Percentiles rank a stretch among this genome's conserved stretches.
phyloP scores from a whole-genome alignment of 371 early-diverging fungal species.

The Lichtheimia corymbifera region DNA sequence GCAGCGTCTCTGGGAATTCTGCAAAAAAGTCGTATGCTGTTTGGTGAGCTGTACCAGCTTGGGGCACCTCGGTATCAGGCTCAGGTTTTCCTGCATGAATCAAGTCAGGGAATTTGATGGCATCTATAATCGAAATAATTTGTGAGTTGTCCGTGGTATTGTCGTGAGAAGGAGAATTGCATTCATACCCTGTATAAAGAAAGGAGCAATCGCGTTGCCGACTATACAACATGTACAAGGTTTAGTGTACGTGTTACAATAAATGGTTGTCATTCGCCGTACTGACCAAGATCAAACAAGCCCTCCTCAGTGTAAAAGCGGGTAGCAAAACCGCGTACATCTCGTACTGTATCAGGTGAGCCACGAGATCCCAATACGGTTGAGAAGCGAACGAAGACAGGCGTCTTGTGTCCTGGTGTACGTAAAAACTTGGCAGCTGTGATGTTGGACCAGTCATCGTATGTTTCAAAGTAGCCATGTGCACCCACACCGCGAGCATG shows the following conservation, averaged over 20 bases:
- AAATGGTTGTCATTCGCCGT: not conserved
- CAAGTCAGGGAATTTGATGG: conserved; percentile 50
- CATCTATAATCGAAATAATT: conserved; percentile 12
- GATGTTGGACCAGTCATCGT: conserved; percentile 36
- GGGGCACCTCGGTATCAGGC: conserved; percentile 46
- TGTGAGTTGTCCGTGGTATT: too few relatives aligned
- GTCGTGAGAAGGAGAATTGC: too few relatives aligned
- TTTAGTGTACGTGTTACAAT: too few relatives aligned
- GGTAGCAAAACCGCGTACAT: conserved; percentile 60
- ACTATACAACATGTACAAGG: conserved; percentile 14
- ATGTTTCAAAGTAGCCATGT: conserved; percentile 57
- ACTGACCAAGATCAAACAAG: conserved; percentile 39
- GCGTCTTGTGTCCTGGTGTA: conserved; percentile 44
- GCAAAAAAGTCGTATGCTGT: conserved; percentile 56
- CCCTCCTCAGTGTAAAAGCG: conserved; percentile 67
- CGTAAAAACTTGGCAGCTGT: conserved; percentile 48
- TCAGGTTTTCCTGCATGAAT: conserved; percentile 55
- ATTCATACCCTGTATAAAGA: conserved; percentile 31
- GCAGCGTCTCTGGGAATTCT: conserved; percentile 41
- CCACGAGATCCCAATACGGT: conserved; percentile 54
- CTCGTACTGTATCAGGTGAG: conserved; percentile 57
- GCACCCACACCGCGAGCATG: conserved; percentile 59
- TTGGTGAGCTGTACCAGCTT: conserved; percentile 51
- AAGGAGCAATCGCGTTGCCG: conserved; percentile 52
- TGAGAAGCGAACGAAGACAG: conserved; percentile 58